Evolutionary conservation across 495 filamentous ascomycete species (phyloP), one percentile per base, ranked within the genome.

Genomic region (Penicillium subrubescens): DNA sequence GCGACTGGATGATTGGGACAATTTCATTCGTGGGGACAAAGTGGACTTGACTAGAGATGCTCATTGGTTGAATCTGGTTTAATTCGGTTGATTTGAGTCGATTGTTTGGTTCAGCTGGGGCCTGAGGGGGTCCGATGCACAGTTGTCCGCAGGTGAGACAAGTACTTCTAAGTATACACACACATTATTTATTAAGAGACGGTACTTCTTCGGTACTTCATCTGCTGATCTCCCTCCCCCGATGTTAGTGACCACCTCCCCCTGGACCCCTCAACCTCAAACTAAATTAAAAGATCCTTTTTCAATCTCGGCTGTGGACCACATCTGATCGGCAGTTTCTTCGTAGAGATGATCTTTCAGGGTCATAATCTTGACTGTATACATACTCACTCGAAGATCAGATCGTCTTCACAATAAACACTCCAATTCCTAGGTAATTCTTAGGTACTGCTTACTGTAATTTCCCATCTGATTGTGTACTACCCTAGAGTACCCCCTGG

Each of bases 221-320:
- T 7, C 12, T 6, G 48, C 25, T 25, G 48, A 52, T 52, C 48
- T 15, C 23, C 23, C 10, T 23, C 19, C 3, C 25, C 25, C 48
- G 25, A 50, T 50, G 46, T 23, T 44, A 44, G 43, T 44, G 46
- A 25, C 8, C 23, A 50, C 19, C 23, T 50, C 23, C 46, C 46
- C 46, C 53, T 56, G 53, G 33, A 37, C 53, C 53, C 31, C 53
- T 56, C 53, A 56, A 56, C 53, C 53, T 56, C 53, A 56, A 56
- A 56, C 53, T 19, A 31, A 56, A 27, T 27, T 27, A 27, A 27
- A 1, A 27, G 25, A 27, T 27, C 25, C 25, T 27, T 27, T 27
- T 27, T 34, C n/a, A n/a, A 11, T 56, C 53, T 37, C 29, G 52
- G 8, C 52, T 1, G 25, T 17, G 31, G 15, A 21, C 44, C 8